Conservation (phyloP, 2,329 filamentous ascomycete species). For the Diplocarpon mali region DNA sequence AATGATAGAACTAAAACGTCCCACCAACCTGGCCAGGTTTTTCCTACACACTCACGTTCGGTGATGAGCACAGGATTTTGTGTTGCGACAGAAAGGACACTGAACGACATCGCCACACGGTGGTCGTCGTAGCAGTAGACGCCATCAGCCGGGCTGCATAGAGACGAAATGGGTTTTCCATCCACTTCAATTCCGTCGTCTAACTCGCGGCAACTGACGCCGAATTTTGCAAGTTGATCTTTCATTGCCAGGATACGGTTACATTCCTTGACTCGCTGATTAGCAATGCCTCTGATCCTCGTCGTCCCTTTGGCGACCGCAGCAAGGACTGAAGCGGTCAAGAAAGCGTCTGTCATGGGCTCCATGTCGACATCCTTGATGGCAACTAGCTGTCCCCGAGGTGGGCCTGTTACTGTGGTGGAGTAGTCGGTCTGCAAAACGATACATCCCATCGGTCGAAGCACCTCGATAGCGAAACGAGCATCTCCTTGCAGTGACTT, state of each 20-base stretch:
- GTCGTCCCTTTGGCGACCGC: slow-evolving; percentile 79
- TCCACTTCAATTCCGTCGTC: slow-evolving; percentile 83
- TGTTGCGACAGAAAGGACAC: slow-evolving; percentile 66
- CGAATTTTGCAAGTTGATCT: slow-evolving; percentile 87
- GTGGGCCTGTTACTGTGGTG: slow-evolving; percentile 88
- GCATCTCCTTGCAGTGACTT: slow-evolving; percentile 90
- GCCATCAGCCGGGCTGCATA: slow-evolving; percentile 48
- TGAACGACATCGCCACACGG: slow-evolving; percentile 96
- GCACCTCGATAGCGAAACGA: slow-evolving; percentile 80
- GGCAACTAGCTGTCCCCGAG: slow-evolving; percentile 59
- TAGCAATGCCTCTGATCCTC: slow-evolving; percentile 86
- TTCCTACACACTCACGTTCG: slow-evolving; percentile 87
- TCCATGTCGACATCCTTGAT: slow-evolving; percentile 91
- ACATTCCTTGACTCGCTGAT: slow-evolving; percentile 96
- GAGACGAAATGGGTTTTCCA: slow-evolving; percentile 37
- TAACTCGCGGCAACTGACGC: slow-evolving; percentile 73
- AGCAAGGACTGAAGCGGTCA: slow-evolving; percentile 86
- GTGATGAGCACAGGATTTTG: slow-evolving; percentile 65
- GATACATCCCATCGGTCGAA: slow-evolving; percentile 85
- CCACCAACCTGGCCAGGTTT: slow-evolving; percentile 99
- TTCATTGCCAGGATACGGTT: slow-evolving; percentile 95
- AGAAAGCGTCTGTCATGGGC: slow-evolving; percentile 96
- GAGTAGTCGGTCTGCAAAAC: slow-evolving; percentile 77
- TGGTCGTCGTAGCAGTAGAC: slow-evolving; percentile 96
- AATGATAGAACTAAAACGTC: slow-evolving; percentile 75